Conservation (phyloP, 192 early-diverging fungal species). For the Linnemannia hyalina region DNA sequence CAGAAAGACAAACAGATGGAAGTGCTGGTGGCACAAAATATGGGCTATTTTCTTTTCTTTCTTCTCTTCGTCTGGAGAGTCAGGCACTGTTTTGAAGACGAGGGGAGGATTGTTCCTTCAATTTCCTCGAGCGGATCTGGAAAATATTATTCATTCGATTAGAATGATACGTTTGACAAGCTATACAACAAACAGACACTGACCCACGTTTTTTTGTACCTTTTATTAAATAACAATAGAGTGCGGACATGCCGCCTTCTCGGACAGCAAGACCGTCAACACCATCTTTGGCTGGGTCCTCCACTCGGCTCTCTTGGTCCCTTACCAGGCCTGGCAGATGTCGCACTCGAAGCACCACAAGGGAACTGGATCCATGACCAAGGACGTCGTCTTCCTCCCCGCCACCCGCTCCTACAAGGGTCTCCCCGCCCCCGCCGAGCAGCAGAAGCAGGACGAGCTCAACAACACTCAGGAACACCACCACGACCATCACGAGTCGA, state of each 20-base stretch:
- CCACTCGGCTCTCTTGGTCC: constrained; percentile 93
- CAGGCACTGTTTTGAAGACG: not conserved
- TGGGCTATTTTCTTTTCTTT: not conserved
- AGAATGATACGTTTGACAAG: not conserved
- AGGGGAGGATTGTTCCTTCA: not conserved
- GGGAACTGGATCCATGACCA: constrained; percentile 86
- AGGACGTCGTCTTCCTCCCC: constrained; percentile 96
- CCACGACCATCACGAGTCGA: constrained; percentile 56
- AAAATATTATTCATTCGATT: not conserved
- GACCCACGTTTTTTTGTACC: constrained; percentile 3
- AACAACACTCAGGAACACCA: constrained; percentile 50
- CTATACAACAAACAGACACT: not conserved
- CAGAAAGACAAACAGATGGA: not conserved
- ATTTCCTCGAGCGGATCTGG: constrained; percentile 2
- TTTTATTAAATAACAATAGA: constrained; percentile 57
- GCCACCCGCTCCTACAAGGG: constrained; percentile 71
- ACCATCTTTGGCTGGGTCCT: constrained; percentile 90
- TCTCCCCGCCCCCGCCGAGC: constrained; percentile 50
- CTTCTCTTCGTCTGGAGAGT: not conserved
- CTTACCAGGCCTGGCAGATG: constrained; percentile 93
- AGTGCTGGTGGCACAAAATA: not conserved
- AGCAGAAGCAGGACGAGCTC: constrained; percentile 38
- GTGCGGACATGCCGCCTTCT: constrained; percentile 94
- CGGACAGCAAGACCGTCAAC: constrained; percentile 83
- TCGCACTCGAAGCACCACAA: constrained; percentile 96